Conservation (phyloP, 768 basidiomycete genomes). For the Gymnopilus dilepis region DNA sequence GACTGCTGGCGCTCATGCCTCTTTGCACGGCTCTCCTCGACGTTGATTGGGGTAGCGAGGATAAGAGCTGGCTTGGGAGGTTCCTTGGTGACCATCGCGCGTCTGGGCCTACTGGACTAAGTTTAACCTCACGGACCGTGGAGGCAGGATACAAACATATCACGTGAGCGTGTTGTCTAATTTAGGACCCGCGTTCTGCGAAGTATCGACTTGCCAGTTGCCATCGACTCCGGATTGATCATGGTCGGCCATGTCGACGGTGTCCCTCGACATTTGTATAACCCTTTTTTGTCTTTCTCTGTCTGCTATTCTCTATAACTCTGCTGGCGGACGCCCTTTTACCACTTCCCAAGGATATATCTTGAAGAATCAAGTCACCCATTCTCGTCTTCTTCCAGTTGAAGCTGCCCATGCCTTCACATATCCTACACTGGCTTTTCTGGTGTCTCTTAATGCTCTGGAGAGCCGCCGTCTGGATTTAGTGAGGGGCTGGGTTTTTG, state of each 20-base stretch:
- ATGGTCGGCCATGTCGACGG: constrained; percentile 16
- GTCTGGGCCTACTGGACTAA: background rate
- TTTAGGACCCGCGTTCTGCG: background rate
- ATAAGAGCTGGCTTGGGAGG: constrained; percentile 27
- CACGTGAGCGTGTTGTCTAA: constrained; percentile 10
- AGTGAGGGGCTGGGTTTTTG: constrained; percentile 54
- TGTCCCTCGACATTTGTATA: constrained; percentile 15
- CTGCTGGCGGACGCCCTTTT: constrained; percentile 10
- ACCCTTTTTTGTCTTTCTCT: constrained; percentile 19
- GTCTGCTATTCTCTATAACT: constrained; percentile 18
- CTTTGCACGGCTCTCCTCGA: constrained; percentile 65
- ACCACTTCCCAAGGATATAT: constrained; percentile 43
- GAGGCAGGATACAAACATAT: constrained; percentile 1
- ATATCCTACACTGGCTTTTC: constrained; percentile 62
- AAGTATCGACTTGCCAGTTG: no score
- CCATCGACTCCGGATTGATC: background rate
- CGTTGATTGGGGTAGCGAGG: constrained; percentile 36
- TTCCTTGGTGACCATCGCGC: constrained; percentile 17
- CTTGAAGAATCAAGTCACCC: constrained; percentile 56
- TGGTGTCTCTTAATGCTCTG: constrained; percentile 60
- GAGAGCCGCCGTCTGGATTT: constrained; percentile 54
- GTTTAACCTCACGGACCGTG: background rate
- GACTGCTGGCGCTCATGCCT: constrained; percentile 68
- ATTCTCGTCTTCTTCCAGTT: constrained; percentile 55
- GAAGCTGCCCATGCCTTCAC: constrained; percentile 56